Evolutionary conservation across 441 rosid genomes (phyloP).

Genomic region (Populus hybrid): DNA sequence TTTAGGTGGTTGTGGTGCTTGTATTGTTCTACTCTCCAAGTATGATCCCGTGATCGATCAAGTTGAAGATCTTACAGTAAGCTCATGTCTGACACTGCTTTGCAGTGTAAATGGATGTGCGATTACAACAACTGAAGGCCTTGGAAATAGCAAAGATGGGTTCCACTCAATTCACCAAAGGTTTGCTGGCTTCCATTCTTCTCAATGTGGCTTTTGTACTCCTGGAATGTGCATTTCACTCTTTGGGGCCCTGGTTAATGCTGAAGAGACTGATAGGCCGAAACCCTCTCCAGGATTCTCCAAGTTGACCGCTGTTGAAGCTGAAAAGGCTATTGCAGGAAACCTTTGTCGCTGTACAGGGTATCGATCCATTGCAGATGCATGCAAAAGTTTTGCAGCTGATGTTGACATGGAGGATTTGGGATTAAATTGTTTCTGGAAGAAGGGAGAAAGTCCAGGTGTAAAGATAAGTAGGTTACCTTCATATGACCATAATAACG

Average conservation of each 20-base stretch:
- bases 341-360: constrained; percentile 96
- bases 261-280: constrained; percentile 48
- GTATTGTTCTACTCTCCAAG: constrained; percentile 71
- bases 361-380: constrained; percentile 81
- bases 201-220: constrained; percentile 94
- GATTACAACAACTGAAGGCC: constrained; percentile 77
- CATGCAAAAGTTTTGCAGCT: constrained; percentile 81
- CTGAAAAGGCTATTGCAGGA: constrained; percentile 69
- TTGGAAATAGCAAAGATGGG: constrained; percentile 76
- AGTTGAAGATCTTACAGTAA: constrained; percentile 60
- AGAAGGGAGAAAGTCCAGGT: constrained; percentile 45
- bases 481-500: constrained; percentile 22
- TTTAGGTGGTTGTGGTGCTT: constrained; percentile 91
- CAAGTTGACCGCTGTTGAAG: constrained; percentile 59
- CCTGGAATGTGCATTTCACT: constrained; percentile 87
- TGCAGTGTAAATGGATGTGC: constrained; percentile 68
- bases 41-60: constrained; percentile 40
- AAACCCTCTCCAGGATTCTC: constrained; percentile 50
- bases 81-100: constrained; percentile 86
- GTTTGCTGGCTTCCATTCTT: constrained; percentile 73
- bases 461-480: constrained; percentile 43
- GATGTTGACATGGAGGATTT: constrained; percentile 86
- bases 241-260: constrained; percentile 64
- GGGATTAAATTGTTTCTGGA: constrained; percentile 78
- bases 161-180: constrained; percentile 79